Base-by-base conservation (phyloP, 2,329 filamentous ascomycete genomes). In the Incumbomyces lentus region DNA sequence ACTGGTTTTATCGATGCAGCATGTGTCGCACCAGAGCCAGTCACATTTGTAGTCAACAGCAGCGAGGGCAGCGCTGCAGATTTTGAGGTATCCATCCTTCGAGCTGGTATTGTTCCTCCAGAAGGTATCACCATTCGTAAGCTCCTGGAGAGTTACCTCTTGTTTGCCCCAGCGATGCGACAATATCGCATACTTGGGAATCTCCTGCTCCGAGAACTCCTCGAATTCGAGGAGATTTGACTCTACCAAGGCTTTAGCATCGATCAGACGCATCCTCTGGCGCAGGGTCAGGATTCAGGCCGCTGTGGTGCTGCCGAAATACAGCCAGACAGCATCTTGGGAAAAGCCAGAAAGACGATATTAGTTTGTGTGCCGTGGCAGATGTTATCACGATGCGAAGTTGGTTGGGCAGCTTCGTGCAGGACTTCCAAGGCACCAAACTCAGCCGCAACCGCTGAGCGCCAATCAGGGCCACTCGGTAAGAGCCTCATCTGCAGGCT, bases 81-180 rank as follows among this genome's bases (percentile, higher is more conserved):
- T 38, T 26, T 49, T 51, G 17, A 11, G 11, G 34, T 46, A 51
- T 14, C 45, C 48, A 11, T 29, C 37, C 40, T 49, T 49, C 5
- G 31, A 11, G 3, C 18, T 2, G 3, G 29, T 40, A n/a, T n/a
- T 12, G 12, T 26, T 31, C 30, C 30, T 29, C 22, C 29, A 29
- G 22, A 37, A 38, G 13, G 31, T 12, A 16, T 45, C 26, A 8
- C 14, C 17, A 16, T 22, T 13, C n/a, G 29, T 40, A 11, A 46
- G 36, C 35, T 46, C 44, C 19, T 40, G 44, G n/a, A 39, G 34
- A 13, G 44, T 40, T 8, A 46, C 44, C 19, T 46, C 58, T 3
- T 57, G 54, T 16, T 48, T 49, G 6, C 49, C 53, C 62, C 61
- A 64, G 45, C 54, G 58, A 50, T 65, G 62, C 19, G 60, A 64